phyloP scores from a whole-genome alignment of 805 yeast genomes.

The Saccharomycopsis sp. region DNA sequence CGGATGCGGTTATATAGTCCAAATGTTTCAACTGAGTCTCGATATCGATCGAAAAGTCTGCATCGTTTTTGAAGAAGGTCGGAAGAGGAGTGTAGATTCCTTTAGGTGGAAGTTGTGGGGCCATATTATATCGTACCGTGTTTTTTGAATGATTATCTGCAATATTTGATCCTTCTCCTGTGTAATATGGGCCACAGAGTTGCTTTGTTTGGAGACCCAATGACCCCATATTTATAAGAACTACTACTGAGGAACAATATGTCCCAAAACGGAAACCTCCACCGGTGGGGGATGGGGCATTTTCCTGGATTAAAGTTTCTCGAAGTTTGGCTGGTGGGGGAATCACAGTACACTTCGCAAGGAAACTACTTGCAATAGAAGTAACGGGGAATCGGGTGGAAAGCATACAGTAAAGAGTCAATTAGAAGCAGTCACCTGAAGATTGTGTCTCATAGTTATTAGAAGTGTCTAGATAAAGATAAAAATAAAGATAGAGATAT shows the following conservation, averaged over 20 bases:
- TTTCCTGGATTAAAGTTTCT: background rate
- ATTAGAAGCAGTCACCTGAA: too few relatives aligned
- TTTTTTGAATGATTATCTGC: too few relatives aligned
- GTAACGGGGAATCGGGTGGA: background rate
- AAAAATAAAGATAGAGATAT: too few relatives aligned
- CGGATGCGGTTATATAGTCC: slow-evolving; percentile 25
- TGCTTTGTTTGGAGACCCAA: background rate
- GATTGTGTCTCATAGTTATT: too few relatives aligned
- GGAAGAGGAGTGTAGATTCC: slow-evolving; percentile 32
- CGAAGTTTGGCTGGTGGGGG: background rate
- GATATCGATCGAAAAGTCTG: slow-evolving; percentile 27
- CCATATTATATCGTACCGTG: too few relatives aligned
- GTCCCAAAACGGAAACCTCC: background rate
- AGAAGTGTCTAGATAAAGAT: too few relatives aligned
- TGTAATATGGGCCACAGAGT: background rate
- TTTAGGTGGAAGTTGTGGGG: background rate
- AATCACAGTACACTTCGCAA: background rate
- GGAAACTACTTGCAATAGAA: background rate
- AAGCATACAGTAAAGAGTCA: background rate
- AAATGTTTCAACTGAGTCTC: slow-evolving; percentile 30
- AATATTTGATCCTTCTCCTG: too few relatives aligned
- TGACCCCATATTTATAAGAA: background rate
- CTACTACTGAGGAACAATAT: background rate
- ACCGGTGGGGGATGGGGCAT: background rate
- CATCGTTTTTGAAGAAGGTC: slow-evolving; percentile 27